A percentile compares a stretch with the other conserved stretches of the same genome.
Evolutionary conservation across 345 rosid species (phyloP).

Genomic region (Gossypium herbaceum): DNA sequence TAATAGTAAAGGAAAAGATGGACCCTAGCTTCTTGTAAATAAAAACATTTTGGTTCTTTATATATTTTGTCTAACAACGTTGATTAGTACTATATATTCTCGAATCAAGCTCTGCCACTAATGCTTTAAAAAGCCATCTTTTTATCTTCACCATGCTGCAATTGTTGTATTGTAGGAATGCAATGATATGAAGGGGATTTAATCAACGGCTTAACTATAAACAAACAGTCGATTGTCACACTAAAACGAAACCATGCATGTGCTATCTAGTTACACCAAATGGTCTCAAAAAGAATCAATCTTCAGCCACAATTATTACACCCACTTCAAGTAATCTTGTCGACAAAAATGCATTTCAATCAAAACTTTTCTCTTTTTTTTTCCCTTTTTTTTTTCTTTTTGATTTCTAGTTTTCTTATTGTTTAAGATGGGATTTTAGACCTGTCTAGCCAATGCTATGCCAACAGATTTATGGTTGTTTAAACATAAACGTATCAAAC

Average conservation of each 20-base stretch:
- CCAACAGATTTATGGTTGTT: conserved; percentile 17
- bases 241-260: conserved; percentile 38
- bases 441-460: conserved; percentile 25
- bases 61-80: background rate
- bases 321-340: conserved; percentile 25
- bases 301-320: conserved; percentile 30
- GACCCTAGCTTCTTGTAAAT: background rate
- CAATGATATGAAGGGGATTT: background rate
- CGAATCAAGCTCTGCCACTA: background rate
- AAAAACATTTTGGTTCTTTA: background rate
- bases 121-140: background rate
- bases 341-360: conserved; percentile 25
- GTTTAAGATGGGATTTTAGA: conserved; percentile 28
- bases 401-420: background rate
- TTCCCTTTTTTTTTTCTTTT: background rate
- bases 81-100: too few species aligned
- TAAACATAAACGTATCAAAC: conserved; percentile 1
- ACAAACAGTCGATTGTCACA: conserved; percentile 15
- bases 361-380: background rate
- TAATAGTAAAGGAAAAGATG: background rate
- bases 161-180: background rate
- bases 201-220: conserved; percentile 3
- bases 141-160: background rate
- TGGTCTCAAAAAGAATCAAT: conserved; percentile 22
- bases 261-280: conserved; percentile 43